Evolutionary conservation across 768 basidiomycete species (phyloP).

Genomic region (Pulveroboletus frians): DNA sequence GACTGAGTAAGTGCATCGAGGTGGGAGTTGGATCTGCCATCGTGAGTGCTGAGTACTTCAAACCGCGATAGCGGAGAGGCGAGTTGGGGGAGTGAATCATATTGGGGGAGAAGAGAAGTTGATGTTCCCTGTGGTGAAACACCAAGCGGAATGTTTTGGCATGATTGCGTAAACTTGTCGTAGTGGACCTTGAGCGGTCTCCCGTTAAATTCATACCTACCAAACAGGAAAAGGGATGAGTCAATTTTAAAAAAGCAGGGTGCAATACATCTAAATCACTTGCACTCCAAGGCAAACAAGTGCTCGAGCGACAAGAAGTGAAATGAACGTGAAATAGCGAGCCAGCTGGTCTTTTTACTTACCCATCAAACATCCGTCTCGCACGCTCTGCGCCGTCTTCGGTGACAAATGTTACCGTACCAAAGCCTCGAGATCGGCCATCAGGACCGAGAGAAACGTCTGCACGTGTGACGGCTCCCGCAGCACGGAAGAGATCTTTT

Average conservation of each 20-base stretch:
- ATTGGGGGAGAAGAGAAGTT: slow-evolving; percentile 12
- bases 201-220: slow-evolving; percentile 84
- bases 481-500: slow-evolving; percentile 91
- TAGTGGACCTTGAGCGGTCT: slow-evolving; percentile 85
- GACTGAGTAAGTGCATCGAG: slow-evolving; percentile 23
- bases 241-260: neutral
- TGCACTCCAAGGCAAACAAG: neutral
- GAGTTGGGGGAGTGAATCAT: slow-evolving; percentile 23
- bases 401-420: slow-evolving; percentile 82
- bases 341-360: slow-evolving; percentile 23
- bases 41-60: slow-evolving; percentile 23
- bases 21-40: slow-evolving; percentile 18
- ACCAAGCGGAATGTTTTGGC: slow-evolving; percentile 23
- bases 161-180: slow-evolving; percentile 66
- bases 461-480: slow-evolving; percentile 85
- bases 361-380: slow-evolving; percentile 89
- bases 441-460: slow-evolving; percentile 87
- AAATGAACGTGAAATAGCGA: neutral
- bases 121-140: slow-evolving; percentile 16
- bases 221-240: slow-evolving; percentile 6
- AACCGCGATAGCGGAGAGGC: slow-evolving; percentile 19
- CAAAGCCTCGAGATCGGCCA: slow-evolving; percentile 87
- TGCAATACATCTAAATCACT: neutral
- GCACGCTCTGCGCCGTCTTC: slow-evolving; percentile 83
- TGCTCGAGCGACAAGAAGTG: neutral